Percentiles rank a stretch among this genome's conserved stretches.
Evolutionary conservation across 2,329 filamentous ascomycete species (phyloP).

Genomic region (Sporothrix variecibatus): DNA sequence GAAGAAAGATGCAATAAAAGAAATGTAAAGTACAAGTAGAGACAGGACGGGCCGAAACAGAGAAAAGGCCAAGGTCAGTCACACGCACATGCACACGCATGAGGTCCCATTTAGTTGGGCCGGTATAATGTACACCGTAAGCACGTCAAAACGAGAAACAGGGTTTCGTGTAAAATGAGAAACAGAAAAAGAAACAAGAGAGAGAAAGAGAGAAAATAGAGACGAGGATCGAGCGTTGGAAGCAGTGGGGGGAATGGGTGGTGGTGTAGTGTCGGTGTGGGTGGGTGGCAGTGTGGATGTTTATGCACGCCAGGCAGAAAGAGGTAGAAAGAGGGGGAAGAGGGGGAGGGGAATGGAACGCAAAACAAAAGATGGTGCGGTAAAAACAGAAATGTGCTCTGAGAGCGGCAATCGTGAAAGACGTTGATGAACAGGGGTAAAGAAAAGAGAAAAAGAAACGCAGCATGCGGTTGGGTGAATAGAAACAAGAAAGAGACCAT

Average conservation of each 20-base stretch:
- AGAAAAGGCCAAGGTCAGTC: background rate
- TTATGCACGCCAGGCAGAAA: conserved; percentile 14
- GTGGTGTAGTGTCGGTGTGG: background rate
- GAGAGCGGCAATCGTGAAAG: conserved; percentile 12
- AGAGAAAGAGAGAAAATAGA: background rate
- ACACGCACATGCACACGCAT: background rate
- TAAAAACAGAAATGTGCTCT: background rate
- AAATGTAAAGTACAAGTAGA: background rate
- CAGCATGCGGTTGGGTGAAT: background rate
- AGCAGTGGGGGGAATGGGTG: background rate
- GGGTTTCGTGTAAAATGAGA: conserved; percentile 15
- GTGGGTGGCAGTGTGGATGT: conserved; percentile 14
- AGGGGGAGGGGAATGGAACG: conserved; percentile 11
- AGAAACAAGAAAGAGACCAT: conserved; percentile 16
- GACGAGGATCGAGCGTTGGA: background rate
- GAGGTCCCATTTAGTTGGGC: conserved; percentile 1
- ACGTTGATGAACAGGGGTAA: conserved; percentile 2
- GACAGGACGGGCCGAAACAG: background rate
- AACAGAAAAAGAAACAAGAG: background rate
- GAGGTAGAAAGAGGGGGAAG: background rate
- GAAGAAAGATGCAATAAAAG: background rate
- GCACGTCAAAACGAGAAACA: conserved; percentile 16
- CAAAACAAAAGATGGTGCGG: background rate
- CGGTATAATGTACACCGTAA: conserved; percentile 10
- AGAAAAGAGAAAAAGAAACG: background rate